These are phyloP conservation scores for Hygrocybe punicea DNA, from an alignment of 768 basidiomycete species.

Conservation along the genomic window DNA sequence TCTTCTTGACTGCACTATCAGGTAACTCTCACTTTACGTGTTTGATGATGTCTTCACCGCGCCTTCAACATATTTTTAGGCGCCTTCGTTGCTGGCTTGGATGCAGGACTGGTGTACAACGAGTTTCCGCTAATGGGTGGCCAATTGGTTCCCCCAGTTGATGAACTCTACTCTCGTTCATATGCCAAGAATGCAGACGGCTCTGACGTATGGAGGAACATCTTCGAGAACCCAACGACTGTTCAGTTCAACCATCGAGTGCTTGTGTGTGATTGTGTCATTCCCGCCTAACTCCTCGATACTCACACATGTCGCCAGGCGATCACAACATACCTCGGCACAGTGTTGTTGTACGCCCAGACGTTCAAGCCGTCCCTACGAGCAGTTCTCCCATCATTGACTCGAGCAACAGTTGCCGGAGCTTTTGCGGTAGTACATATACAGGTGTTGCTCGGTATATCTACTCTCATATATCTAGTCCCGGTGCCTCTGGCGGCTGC, in stretches of 20 bases:
- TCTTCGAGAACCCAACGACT: conserved; percentile 96
- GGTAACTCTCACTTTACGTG: conserved; percentile 46
- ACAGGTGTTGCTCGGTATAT: conserved; percentile 64
- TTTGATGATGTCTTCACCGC: not conserved
- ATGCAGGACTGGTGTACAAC: conserved; percentile 96
- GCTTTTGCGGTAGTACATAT: conserved; percentile 80
- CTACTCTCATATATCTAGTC: conserved; percentile 88
- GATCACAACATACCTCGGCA: conserved; percentile 74
- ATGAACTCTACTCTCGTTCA: conserved; percentile 73
- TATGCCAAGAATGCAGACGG: conserved; percentile 71
- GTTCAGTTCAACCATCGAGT: conserved; percentile 96
- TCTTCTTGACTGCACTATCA: conserved; percentile 89
- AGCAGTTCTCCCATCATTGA: conserved; percentile 60
- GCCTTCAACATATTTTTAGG: conserved; percentile 46
- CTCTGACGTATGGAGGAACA: conserved; percentile 86
- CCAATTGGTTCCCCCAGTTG: conserved; percentile 69
- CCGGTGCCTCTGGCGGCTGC: conserved; percentile 88
- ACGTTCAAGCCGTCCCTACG: conserved; percentile 57
- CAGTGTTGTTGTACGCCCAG: conserved; percentile 58
- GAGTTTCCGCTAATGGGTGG: conserved; percentile 98
- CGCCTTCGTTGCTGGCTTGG: conserved; percentile 96
- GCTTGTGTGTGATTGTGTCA: conserved; percentile 46
- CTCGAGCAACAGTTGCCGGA: conserved; percentile 48
- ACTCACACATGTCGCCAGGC: conserved; percentile 49
- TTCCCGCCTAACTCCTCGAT: not conserved